phyloP scores from a whole-genome alignment of 495 filamentous ascomycete species.

The Aspergillus carlsbadensis region DNA sequence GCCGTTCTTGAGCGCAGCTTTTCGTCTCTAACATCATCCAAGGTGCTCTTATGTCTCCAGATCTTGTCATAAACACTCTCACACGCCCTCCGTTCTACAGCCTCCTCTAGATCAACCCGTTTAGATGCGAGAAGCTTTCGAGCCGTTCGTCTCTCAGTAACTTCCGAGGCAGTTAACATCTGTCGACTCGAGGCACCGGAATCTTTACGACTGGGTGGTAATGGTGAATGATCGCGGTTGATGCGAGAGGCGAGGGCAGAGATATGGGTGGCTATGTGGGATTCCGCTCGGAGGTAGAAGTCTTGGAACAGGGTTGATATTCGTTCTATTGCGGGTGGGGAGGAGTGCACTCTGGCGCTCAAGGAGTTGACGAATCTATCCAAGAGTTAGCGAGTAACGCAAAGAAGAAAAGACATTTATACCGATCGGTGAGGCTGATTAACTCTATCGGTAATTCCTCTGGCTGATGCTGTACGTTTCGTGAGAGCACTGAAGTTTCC shows the following conservation, averaged over 20 bases:
- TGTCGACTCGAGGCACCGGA: slow-evolving; percentile 61
- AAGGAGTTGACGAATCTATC: slow-evolving; percentile 87
- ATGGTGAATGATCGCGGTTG: slow-evolving; percentile 59
- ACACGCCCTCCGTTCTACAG: slow-evolving; percentile 84
- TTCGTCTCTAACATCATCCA: slow-evolving; percentile 94
- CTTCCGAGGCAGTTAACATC: slow-evolving; percentile 88
- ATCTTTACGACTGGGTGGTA: slow-evolving; percentile 32
- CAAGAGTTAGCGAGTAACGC: slow-evolving; percentile 1
- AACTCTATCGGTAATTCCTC: slow-evolving; percentile 93
- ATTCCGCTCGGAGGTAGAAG: slow-evolving; percentile 81
- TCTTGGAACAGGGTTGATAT: slow-evolving; percentile 90
- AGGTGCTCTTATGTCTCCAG: slow-evolving; percentile 85
- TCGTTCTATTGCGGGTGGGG: slow-evolving; percentile 78
- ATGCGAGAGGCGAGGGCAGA: slow-evolving; percentile 74
- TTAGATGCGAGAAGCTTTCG: slow-evolving; percentile 76
- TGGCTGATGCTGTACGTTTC: slow-evolving; percentile 59
- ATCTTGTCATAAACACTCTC: slow-evolving; percentile 83
- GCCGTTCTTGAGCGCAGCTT: slow-evolving; percentile 94
- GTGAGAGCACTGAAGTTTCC: slow-evolving; percentile 39
- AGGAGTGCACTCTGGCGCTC: slow-evolving; percentile 80
- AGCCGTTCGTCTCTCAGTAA: slow-evolving; percentile 73
- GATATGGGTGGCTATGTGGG: slow-evolving; percentile 86
- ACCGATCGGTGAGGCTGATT: slow-evolving; percentile 85
- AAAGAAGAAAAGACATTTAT: slow-evolving; percentile 16
- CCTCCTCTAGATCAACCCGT: slow-evolving; percentile 77